Base-by-base conservation (phyloP, 495 filamentous ascomycete species). In the Oleoguttula mirabilis region DNA sequence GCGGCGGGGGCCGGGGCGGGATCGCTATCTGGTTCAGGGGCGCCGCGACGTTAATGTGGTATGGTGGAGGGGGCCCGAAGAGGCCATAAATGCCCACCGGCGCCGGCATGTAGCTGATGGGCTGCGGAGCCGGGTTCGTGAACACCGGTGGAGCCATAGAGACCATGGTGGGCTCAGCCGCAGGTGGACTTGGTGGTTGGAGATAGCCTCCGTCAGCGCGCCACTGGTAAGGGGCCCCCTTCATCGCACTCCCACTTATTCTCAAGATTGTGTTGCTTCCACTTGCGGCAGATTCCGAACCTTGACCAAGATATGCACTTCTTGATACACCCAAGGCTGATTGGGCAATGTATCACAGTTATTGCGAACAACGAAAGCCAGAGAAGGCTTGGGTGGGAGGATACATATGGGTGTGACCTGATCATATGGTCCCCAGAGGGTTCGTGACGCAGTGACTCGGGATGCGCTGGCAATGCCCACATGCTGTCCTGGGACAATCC, bases 191-290 rank as follows among this genome's bases (percentile, higher is more conserved):
- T 16, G 39, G 24, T 21, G 22, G 14, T 17, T 19, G 2, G 12
- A 12, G 23, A 14, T 41, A 41, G 16, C 39, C 39, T n/a, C 24
- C 39, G 15, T 41, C 39, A 21, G 39, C 39, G 10, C 39, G 23
- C 39, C 39, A 41, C 15, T 41, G 39, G 27, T 41, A 41, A 7
- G 39, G 39, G 10, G 32, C 11, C 27, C 27, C 27, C 8, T 8
- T 8, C 27, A 30, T 30, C 27, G 14, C 8, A 8, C 8, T 8
- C 8, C 8, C 14, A 30, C 8, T 8, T 8, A 14, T 8, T 30
- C 8, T 8, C 8, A 8, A 8, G 27, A 30, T 30, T 8, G 8
- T 8, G 14, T 30, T 30, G 27, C 8, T 30, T 8, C 8, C 27
- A 30, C 27, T 30, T 30, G n/a, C n/a, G n/a, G n/a, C n/a, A n/a